Conservation (phyloP, 257 asterid genomes). For the Nicotiana sylvestris region DNA sequence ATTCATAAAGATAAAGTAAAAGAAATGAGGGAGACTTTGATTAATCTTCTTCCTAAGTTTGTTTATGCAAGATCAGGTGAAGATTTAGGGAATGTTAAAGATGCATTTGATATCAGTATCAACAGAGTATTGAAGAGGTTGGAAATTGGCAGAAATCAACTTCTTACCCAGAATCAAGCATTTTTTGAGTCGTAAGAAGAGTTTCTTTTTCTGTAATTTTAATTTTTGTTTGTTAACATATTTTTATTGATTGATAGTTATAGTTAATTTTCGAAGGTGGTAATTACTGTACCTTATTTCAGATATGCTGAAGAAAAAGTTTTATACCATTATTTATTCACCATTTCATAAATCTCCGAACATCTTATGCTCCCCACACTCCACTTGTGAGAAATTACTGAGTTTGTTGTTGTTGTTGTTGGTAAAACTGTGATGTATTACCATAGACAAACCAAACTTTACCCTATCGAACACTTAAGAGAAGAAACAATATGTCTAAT, state of each 20-base stretch:
- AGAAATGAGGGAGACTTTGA: conserved; percentile 33
- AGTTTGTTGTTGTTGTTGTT: too few species aligned
- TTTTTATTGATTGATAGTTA: not conserved
- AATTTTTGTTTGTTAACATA: not conserved
- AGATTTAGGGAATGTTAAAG: conserved; percentile 18
- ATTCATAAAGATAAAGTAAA: conserved; percentile 28
- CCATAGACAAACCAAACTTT: too few species aligned
- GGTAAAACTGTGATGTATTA: too few species aligned
- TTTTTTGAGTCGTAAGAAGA: not conserved
- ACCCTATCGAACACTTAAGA: too few species aligned
- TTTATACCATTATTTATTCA: too few species aligned
- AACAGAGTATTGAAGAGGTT: conserved; percentile 23
- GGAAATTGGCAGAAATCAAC: conserved; percentile 14
- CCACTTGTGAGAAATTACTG: too few species aligned
- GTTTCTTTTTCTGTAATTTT: not conserved
- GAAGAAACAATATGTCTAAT: too few species aligned
- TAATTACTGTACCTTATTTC: not conserved
- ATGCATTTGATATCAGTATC: conserved; percentile 29
- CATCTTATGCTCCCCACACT: too few species aligned
- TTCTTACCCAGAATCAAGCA: not conserved
- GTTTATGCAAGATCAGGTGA: conserved; percentile 18
- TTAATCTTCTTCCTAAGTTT: conserved; percentile 31
- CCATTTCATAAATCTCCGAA: too few species aligned
- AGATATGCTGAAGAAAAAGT: too few species aligned
- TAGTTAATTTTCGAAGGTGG: not conserved